A percentile compares a stretch with the other conserved stretches of the same genome.
These are phyloP conservation scores for Pleurotus platypus DNA, from an alignment of 768 basidiomycete species.

Conservation along the genomic window DNA sequence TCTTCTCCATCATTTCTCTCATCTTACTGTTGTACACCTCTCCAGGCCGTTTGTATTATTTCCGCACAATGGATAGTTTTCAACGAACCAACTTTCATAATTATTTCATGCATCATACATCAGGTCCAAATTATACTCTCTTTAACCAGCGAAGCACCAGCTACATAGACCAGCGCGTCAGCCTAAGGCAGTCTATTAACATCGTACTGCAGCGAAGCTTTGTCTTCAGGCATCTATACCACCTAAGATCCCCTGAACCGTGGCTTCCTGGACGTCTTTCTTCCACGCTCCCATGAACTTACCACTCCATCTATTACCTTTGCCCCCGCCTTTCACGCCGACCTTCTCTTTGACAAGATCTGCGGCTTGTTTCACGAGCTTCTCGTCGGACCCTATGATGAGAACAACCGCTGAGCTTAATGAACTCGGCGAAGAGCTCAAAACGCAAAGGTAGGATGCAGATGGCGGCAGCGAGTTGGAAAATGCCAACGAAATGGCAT, in stretches of 20 bases:
- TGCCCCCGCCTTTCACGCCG: slow-evolving; percentile 74
- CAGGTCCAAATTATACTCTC: too few species aligned
- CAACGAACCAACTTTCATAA: too few species aligned
- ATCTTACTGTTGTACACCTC: too few species aligned
- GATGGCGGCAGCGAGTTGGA: slow-evolving; percentile 19
- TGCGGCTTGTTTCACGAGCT: slow-evolving; percentile 54
- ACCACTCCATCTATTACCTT: slow-evolving; percentile 74
- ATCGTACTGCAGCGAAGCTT: too few species aligned
- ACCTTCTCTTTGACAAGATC: slow-evolving; percentile 55
- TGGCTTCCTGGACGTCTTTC: slow-evolving; percentile 36
- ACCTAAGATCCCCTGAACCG: slow-evolving; percentile 36
- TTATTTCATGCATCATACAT: too few species aligned
- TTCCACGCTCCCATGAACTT: slow-evolving; percentile 68
- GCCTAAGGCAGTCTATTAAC: too few species aligned
- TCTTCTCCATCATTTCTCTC: too few species aligned
- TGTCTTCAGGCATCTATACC: not conserved
- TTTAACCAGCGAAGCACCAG: too few species aligned
- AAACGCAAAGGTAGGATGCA: slow-evolving; percentile 39
- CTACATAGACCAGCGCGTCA: too few species aligned
- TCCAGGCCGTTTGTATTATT: too few species aligned
- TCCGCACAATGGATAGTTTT: too few species aligned
- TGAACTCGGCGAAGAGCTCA: slow-evolving; percentile 58
- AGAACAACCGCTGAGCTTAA: slow-evolving; percentile 53
- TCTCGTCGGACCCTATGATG: slow-evolving; percentile 57
- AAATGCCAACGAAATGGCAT: slow-evolving; percentile 50